Conservation (phyloP, 2,329 filamentous ascomycete species). For the Bimuria novae-zelandiae region DNA sequence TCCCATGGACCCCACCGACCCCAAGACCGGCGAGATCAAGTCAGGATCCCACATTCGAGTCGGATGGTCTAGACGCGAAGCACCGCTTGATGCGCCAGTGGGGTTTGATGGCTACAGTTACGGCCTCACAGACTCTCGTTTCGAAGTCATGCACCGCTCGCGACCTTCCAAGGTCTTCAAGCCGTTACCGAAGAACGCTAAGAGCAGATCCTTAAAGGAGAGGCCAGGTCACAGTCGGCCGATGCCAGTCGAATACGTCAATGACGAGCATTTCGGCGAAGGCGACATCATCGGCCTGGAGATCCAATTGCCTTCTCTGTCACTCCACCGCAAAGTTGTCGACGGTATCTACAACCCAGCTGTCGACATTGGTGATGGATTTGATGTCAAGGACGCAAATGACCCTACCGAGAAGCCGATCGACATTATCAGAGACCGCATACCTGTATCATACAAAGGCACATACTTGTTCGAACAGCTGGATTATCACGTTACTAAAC, state of each 20-base stretch:
- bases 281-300: conserved; percentile 95
- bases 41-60: conserved; percentile 72
- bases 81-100: conserved; percentile 79
- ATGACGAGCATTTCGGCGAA: conserved; percentile 77
- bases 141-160: conserved; percentile 92
- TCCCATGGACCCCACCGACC: conserved; percentile 44
- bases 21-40: conserved; percentile 45
- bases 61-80: conserved; percentile 83
- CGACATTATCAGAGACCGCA: conserved; percentile 92
- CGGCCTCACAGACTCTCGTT: conserved; percentile 84
- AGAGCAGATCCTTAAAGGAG: conserved; percentile 48
- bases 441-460: conserved; percentile 91
- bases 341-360: conserved; percentile 86
- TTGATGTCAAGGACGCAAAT: conserved; percentile 51
- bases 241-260: conserved; percentile 53
- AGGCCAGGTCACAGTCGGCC: conserved; percentile 42
- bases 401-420: conserved; percentile 58
- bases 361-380: conserved; percentile 68
- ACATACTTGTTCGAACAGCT: conserved; percentile 94
- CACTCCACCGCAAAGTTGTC: conserved; percentile 85
- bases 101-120: conserved; percentile 94
- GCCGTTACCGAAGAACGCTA: conserved; percentile 43
- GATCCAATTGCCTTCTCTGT: conserved; percentile 84
- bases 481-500: conserved; percentile 84
- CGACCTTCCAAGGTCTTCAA: conserved; percentile 83